Evolutionary conservation across 1,284 basidiomycete genomes (phyloP), one percentile per base, ranked within the genome.

Genomic region (Marasmius oreades): DNA sequence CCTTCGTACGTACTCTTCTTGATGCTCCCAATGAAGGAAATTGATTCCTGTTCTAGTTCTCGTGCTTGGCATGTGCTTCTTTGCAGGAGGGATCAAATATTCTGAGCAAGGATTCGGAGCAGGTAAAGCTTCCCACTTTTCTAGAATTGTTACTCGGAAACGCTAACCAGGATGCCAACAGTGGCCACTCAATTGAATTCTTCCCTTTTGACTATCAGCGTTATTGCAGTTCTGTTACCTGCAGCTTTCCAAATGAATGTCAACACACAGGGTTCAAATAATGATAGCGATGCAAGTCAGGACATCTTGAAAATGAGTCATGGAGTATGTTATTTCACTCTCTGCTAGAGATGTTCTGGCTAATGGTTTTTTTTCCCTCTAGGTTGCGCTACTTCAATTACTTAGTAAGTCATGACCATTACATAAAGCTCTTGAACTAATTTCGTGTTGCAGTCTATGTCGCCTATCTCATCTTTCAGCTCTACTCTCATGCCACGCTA

Each of bases 31-130:
- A 22, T n/a, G 7, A 11, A 24, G 11, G 8, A 31, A 12, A 42
- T 23, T 51, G 37, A 76, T 61, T 58, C 28, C 14, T 20, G 16
- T 8, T 68, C 43, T 61, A 86, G 81, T 93, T 34, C 82, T 94
- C 53, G 91, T 94, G 5, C 79, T 93, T 46, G 92, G 92, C 54
- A 86, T 92, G 89, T 89, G 85, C 68, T 83, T 89, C 75, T 85
- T 88, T 66, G 84, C 82, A 26, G 88, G 87, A 51, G 88, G 88
- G 23, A 69, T 82, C 36, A 78, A 78, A 58, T 90, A 80, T 64
- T 82, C 82, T 24, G 86, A 90, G 65, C 88, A 85, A 73, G 89
- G 85, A 0, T 92, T 93, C 61, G 85, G 85, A 44, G 67, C 75
- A 44, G 81, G 88, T 88, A 62, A 59, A 81, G 73, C 43, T 45